Evolutionary conservation across 1,284 basidiomycete species (phyloP).

Genomic region (Naganishia liquefaciens): DNA sequence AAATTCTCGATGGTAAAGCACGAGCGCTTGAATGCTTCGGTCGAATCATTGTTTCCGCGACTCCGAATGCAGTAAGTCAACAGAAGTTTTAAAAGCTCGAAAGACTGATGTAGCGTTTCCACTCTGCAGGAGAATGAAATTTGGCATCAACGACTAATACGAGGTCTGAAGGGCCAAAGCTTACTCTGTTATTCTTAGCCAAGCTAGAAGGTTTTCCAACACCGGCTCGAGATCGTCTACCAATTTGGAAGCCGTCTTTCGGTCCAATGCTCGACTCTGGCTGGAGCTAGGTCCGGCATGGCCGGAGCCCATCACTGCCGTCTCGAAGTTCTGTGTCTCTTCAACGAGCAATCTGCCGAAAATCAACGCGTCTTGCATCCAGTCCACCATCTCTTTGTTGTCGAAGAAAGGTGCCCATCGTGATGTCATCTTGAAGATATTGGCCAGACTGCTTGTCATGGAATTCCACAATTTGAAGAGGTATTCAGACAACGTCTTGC

Average conservation of each 20-base stretch:
- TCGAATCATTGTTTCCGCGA: constrained; percentile 60
- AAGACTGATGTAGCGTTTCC: constrained; percentile 83
- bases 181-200: constrained; percentile 83
- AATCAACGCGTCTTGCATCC: constrained; percentile 96
- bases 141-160: background rate
- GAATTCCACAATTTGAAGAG: constrained; percentile 76
- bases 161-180: constrained; percentile 24
- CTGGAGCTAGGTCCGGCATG: constrained; percentile 41
- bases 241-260: constrained; percentile 60
- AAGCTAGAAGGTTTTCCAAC: constrained; percentile 72
- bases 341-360: constrained; percentile 81
- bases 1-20: constrained; percentile 53
- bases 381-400: constrained; percentile 79
- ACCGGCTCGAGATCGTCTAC: constrained; percentile 74
- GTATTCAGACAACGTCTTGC: constrained; percentile 54
- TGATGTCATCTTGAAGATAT: constrained; percentile 80
- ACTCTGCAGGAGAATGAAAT: constrained; percentile 49
- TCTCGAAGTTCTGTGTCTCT: constrained; percentile 75
- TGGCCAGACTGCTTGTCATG: constrained; percentile 75
- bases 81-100: constrained; percentile 73
- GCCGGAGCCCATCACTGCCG: constrained; percentile 58
- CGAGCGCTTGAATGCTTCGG: constrained; percentile 35
- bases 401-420: constrained; percentile 78
- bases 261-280: constrained; percentile 2
- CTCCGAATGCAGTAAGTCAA: constrained; percentile 64